These are phyloP conservation scores for Dissophora ornata DNA, from an alignment of 192 early-diverging fungal species.

Conservation along the genomic window DNA sequence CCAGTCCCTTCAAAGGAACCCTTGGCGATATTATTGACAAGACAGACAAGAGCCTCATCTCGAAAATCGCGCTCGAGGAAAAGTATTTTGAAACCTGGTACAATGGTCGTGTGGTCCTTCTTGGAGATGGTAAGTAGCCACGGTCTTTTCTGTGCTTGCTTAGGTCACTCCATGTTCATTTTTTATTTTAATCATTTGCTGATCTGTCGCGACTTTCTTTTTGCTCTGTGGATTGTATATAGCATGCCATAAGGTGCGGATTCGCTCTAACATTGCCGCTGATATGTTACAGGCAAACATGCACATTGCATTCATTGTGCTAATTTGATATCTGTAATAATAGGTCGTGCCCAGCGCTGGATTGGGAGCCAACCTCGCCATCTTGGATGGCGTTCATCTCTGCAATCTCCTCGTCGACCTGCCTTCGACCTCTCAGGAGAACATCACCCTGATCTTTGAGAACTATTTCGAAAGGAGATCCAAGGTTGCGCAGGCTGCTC, in stretches of 20 bases:
- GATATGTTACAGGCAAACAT: too few relatives aligned
- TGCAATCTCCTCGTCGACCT: constrained; percentile 41
- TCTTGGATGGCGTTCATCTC: constrained; percentile 41
- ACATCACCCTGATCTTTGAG: constrained; percentile 31
- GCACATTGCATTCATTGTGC: too few relatives aligned
- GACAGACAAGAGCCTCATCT: constrained; percentile 32
- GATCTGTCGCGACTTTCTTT: neutral
- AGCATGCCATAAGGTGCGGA: constrained; percentile 48
- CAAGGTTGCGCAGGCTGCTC: constrained; percentile 25
- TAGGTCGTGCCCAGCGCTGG: constrained; percentile 52
- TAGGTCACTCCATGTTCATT: too few relatives aligned
- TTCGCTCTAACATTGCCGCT: neutral
- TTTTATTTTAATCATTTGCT: too few relatives aligned
- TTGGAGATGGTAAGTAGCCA: constrained; percentile 38
- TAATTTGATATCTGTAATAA: too few relatives aligned
- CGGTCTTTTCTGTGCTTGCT: neutral
- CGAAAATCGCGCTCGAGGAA: constrained; percentile 49
- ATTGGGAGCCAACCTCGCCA: constrained; percentile 43
- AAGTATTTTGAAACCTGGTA: constrained; percentile 51
- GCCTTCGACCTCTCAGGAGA: constrained; percentile 12
- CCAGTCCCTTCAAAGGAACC: constrained; percentile 23
- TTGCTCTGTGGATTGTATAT: neutral
- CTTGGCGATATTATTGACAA: constrained; percentile 45
- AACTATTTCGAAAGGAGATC: constrained; percentile 28
- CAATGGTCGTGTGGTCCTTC: constrained; percentile 35